Evolutionary conservation across 352 stramenopile genomes (phyloP), one percentile per base, ranked within the genome.

Genomic region (Pythium plurisporium): DNA sequence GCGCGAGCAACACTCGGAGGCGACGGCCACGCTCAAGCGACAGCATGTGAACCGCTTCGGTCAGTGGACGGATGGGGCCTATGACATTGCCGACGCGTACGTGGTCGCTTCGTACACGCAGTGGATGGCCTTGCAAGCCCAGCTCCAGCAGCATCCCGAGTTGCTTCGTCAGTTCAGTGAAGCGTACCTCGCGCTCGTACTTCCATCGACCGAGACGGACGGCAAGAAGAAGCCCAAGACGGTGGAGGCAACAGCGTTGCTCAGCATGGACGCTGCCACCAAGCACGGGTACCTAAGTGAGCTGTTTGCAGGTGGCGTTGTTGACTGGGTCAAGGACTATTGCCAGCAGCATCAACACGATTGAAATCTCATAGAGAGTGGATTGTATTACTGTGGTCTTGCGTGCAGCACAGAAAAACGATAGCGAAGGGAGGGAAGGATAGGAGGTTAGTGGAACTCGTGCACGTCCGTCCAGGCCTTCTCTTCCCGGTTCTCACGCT

Each of bases 381-480:
- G 9, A 48, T 12, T 44, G 36, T 56, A 56, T 56, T 56, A 33
- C 38, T 10, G 38, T 38, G 26, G 17, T 40, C 26, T 44, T 59
- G 23, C 29, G n/a, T 38, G n/a, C 46, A 17, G 12, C 19, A 37
- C 34, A 12, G 20, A 29, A 15, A 37, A 37, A 37, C 31, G 31
- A 37, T 2, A 37, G 5, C 36, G n/a, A 22, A 38, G 11, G 34
- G 14, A 52, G 43, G 3, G 23, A 47, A 17, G 45, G 41, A 19
- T 37, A 47, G 10, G 64, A 34, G 55, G 54, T 82, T 96, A 99
- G 85, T 99, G 96, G 82, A 97, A 99, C 60, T 99, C 96, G 66
- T 94, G 83, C 48, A 85, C 73, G 63, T 94, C 70, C n/a, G 91
- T 98, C 96, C 96, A 99, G 40, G 82, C 92, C 69, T 98, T 90